Evolutionary conservation across 2,329 filamentous ascomycete species (phyloP), one percentile per base, ranked within the genome.

Genomic region (Apiospora pterosperma): DNA sequence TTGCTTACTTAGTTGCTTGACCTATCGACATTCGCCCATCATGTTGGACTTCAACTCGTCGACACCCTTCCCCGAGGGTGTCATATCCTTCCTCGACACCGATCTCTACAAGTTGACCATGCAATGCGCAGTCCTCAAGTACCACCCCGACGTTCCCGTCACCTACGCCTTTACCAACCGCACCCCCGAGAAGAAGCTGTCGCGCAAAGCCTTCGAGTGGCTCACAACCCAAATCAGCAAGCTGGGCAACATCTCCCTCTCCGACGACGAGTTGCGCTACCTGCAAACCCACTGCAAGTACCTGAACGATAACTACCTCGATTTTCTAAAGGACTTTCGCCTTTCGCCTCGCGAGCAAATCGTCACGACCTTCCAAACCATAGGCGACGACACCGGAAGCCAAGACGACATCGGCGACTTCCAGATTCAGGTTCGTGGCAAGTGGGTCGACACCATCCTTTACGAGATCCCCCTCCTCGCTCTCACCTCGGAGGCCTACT

Each of bases 391-490:
- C 70, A 89, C 86, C 0, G 88, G 86, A 25, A 82, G 83, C 44
- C 88, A 90, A 60, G 81, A 87, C 2, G 88, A 90, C 65, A 71
- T 90, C 52, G 96, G 96, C 52, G 90, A 94, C 65, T 80, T 97
- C 61, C 82, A 90, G 70, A 88, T 98, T 68, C 81, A 88, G 44
- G 90, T 96, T 68, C 88, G 89, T 70, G 96, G 96, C 11, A 82
- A 89, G 63, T 99, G 96, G 96, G 86, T 93, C 10, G 93, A 97
- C 70, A 98, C 96, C 0, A 99, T 99, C 65, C 86, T 99, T 28
- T 99, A 99, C 80, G 96, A 99, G 80, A 97, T 99, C 65, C 96
- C 96, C 0, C 85, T 99, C 25, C 85, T 99, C 23, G 93, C 96
- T 3, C 79, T 99, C 68, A 92, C 95, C 1, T 97, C 93, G 59